These are phyloP conservation scores for Scorias spongiosa DNA, from an alignment of 2,329 filamentous ascomycete species.

Conservation along the genomic window DNA sequence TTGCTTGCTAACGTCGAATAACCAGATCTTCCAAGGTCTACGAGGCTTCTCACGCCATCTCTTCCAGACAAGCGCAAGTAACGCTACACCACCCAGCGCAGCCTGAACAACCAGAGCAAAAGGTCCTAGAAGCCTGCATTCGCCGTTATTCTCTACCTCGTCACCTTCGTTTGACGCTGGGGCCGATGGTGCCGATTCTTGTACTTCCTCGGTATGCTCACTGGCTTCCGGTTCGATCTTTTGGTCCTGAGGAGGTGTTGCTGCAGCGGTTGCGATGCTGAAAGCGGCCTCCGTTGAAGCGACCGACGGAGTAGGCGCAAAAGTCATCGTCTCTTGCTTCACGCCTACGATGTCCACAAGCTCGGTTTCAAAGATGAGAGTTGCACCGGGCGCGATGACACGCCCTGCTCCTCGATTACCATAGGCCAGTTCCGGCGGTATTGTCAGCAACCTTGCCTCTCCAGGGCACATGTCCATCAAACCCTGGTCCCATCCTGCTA, in stretches of 20 bases:
- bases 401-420: constrained; percentile 54
- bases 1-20: constrained; percentile 93
- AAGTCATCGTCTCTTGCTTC: constrained; percentile 9
- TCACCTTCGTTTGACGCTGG: constrained; percentile 10
- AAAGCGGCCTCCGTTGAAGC: constrained; percentile 6
- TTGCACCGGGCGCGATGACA: constrained; percentile 60
- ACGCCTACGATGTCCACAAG: constrained; percentile 70
- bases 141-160: constrained; percentile 30
- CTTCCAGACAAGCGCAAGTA: constrained; percentile 83
- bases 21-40: constrained; percentile 89
- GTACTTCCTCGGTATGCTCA: background rate
- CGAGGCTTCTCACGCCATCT: constrained; percentile 84
- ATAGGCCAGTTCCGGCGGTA: constrained; percentile 77
- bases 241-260: constrained; percentile 4
- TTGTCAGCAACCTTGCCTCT: constrained; percentile 75
- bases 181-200: constrained; percentile 1
- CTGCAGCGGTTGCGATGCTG: constrained; percentile 13
- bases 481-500: constrained; percentile 88
- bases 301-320: background rate
- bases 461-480: constrained; percentile 89
- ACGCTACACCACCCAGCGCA: constrained; percentile 66
- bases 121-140: constrained; percentile 75
- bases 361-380: constrained; percentile 85
- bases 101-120: constrained; percentile 86
- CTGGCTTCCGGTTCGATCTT: background rate